Evolutionary conservation across 495 filamentous ascomycete species (phyloP), one percentile per base, ranked within the genome.

Genomic region (Bombardia bombarda): DNA sequence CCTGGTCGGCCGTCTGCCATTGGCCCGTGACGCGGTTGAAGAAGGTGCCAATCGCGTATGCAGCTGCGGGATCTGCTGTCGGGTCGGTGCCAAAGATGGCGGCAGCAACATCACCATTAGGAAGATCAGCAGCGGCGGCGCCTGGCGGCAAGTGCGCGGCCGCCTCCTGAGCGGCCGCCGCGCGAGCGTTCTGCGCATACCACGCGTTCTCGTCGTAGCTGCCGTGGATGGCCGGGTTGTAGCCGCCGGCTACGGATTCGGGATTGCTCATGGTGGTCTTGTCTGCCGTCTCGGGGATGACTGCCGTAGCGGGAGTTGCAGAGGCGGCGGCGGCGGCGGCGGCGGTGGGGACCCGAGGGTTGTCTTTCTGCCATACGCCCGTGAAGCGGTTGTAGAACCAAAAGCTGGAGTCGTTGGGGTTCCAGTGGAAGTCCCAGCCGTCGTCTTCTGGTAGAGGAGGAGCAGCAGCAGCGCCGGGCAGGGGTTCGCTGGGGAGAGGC

Each of bases 1-100:
- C 62, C 47, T 63, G 63, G 2, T 93, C 81, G 3, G 67, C 80
- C 46, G 80, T 68, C 65, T 96, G 92, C 72, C 84, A 96, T 48
- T 79, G 75, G 8, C 92, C 93, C 2, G 90, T 94, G 62, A 88
- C 90, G 30, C 90, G 85, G 58, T 97, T 97, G 77, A 98, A 97
- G 9, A 75, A 66, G 5, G 78, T 92, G 0, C 74, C 78, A 1
- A 80, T 73, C 9, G 72, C 68, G 56, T 95, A 95, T 13, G 62
- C 53, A 3, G 60, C 24, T 13, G 18, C 35, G 42, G 3, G 73
- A 93, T 75, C 62, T 8, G n/a, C n/a, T n/a, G n/a, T n/a, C n/a
- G 78, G 86, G 3, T 74, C 74, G 7, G 79, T 70, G 13, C 70
- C 65, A 49, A 89, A 88, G 12, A 47, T 7, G 32, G 16, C 10